Conservation (phyloP, 192 early-diverging fungal species). For the Mortierella alpina region DNA sequence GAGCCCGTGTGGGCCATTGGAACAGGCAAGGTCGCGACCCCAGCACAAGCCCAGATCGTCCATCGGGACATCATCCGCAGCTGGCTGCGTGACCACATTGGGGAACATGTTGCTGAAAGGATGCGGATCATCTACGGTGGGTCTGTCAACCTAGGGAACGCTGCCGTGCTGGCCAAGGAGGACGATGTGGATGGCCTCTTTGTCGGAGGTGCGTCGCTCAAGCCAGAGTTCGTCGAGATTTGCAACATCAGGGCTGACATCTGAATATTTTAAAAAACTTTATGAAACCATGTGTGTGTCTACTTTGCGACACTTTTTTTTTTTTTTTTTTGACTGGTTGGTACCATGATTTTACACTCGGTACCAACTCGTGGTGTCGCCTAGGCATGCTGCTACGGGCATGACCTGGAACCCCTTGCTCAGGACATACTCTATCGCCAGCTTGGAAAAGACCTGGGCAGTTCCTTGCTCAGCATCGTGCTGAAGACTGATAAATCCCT, state of each 20-base stretch:
- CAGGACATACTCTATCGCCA: slow-evolving; percentile 59
- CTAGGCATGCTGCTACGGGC: slow-evolving; percentile 58
- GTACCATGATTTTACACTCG: slow-evolving; percentile 1
- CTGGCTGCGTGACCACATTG: slow-evolving; percentile 84
- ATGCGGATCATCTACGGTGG: slow-evolving; percentile 97
- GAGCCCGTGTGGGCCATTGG: slow-evolving; percentile 99
- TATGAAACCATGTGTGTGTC: too few species aligned
- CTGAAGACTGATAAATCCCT: slow-evolving; percentile 44
- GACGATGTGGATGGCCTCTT: slow-evolving; percentile 97
- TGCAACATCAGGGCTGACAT: background rate
- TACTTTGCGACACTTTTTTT: background rate
- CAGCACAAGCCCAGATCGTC: slow-evolving; percentile 93
- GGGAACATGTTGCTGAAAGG: slow-evolving; percentile 78
- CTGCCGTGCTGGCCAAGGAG: slow-evolving; percentile 76
- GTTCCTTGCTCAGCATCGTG: slow-evolving; percentile 58
- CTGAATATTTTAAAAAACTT: too few species aligned
- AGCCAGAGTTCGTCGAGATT: slow-evolving; percentile 83
- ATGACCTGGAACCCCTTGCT: slow-evolving; percentile 53
- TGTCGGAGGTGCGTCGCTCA: slow-evolving; percentile 97
- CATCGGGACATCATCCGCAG: slow-evolving; percentile 81
- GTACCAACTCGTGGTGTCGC: slow-evolving; percentile 34
- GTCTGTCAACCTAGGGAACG: slow-evolving; percentile 89
- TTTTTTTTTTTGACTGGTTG: background rate
- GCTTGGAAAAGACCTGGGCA: slow-evolving; percentile 52
- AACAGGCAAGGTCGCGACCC: slow-evolving; percentile 95